Conservation (phyloP, 1,284 basidiomycete species). For the Sporisorium scitamineum region DNA sequence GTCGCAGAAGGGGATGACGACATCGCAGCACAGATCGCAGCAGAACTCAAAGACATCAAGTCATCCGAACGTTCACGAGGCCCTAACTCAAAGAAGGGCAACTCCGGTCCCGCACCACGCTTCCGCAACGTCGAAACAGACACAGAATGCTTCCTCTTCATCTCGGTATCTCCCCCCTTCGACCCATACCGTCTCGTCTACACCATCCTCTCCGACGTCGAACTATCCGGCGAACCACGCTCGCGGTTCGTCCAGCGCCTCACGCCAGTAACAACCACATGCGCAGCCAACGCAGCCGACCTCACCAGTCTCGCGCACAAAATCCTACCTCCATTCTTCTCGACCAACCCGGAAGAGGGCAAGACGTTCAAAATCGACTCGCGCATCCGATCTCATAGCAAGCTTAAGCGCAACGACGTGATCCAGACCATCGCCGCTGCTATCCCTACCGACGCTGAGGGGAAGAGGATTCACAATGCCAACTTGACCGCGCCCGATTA, state of each 20-base stretch:
- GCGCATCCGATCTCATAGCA: constrained; percentile 56
- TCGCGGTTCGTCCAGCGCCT: constrained; percentile 54
- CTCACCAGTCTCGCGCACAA: constrained; percentile 28
- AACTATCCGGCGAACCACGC: constrained; percentile 50
- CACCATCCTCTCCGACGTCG: constrained; percentile 52
- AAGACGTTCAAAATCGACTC: constrained; percentile 61
- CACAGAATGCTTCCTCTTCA: constrained; percentile 54
- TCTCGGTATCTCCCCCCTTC: constrained; percentile 37
- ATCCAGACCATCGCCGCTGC: constrained; percentile 52
- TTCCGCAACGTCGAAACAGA: constrained; percentile 52
- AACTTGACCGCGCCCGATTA: constrained; percentile 52
- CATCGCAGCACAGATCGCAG: constrained; percentile 61
- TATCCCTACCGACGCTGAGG: constrained; percentile 36
- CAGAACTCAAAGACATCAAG: constrained; percentile 55
- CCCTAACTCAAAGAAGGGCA: not conserved
- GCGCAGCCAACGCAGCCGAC: constrained; percentile 28
- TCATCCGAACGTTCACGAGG: constrained; percentile 22
- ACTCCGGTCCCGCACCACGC: not conserved
- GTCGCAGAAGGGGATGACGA: constrained; percentile 36
- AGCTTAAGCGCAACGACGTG: constrained; percentile 50
- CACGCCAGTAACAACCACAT: constrained; percentile 44
- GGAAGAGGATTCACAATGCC: constrained; percentile 39
- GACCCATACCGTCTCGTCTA: constrained; percentile 45
- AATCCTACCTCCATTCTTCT: constrained; percentile 40
- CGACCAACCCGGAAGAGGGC: constrained; percentile 9